phyloP scores from a whole-genome alignment of 306 rosid genomes.

The Quercus agrifolia region DNA sequence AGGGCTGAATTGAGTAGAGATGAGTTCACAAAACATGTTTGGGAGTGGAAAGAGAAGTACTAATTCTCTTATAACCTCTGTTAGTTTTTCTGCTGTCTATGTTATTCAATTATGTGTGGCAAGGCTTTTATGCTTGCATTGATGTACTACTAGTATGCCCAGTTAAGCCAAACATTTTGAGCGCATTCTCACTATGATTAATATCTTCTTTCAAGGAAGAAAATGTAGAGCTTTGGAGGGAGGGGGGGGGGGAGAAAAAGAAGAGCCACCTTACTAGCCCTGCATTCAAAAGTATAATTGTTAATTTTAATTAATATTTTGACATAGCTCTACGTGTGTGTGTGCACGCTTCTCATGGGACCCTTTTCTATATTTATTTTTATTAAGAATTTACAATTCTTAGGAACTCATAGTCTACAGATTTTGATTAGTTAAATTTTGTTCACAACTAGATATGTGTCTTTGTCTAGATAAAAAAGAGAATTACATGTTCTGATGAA shows the following conservation, averaged over 20 bases:
- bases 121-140: neutral
- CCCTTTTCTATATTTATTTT: neutral
- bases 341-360: neutral
- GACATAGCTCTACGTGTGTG: neutral
- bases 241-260: fast-evolving
- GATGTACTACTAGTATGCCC: neutral
- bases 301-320: neutral
- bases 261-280: neutral
- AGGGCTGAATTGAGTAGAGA: slow-evolving; percentile 80
- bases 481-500: neutral
- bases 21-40: slow-evolving; percentile 75
- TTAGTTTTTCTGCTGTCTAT: slow-evolving; percentile 22
- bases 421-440: neutral
- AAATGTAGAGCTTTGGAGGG: neutral
- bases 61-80: slow-evolving; percentile 19
- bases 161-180: neutral
- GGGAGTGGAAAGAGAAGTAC: slow-evolving; percentile 99
- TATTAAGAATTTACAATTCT: neutral
- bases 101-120: neutral
- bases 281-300: neutral
- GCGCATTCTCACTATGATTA: neutral
- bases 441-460: neutral
- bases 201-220: neutral
- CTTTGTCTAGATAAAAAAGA: neutral
- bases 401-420: neutral